phyloP scores from a whole-genome alignment of 2,329 filamentous ascomycete genomes.

The Talaromyces piceae region DNA sequence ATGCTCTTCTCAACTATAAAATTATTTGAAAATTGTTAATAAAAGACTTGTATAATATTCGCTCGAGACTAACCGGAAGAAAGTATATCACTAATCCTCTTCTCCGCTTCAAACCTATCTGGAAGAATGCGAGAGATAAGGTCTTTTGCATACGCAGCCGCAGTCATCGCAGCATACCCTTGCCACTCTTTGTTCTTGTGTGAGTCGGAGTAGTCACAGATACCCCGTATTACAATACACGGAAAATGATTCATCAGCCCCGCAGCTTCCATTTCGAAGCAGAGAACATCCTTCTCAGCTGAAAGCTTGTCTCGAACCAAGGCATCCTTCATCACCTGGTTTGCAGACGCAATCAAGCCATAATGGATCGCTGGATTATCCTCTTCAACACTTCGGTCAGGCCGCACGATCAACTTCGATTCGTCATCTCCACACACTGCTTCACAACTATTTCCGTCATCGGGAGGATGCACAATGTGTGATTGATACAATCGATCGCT shows the following conservation, averaged over 20 bases:
- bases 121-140: conserved; percentile 10
- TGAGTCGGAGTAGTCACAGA: conserved; percentile 35
- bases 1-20: background rate
- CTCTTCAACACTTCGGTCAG: conserved; percentile 4
- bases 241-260: conserved; percentile 26
- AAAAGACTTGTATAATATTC: background rate
- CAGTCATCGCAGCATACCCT: conserved; percentile 22
- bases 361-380: conserved; percentile 10
- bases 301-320: conserved; percentile 6
- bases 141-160: conserved; percentile 21
- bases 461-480: conserved; percentile 4
- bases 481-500: conserved; percentile 7
- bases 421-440: background rate
- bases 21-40: too few species aligned
- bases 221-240: conserved; percentile 33
- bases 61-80: conserved; percentile 1
- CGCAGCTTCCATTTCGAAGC: conserved; percentile 26
- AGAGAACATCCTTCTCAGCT: conserved; percentile 13
- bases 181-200: conserved; percentile 24
- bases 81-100: conserved; percentile 29
- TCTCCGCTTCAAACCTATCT: conserved; percentile 18
- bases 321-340: conserved; percentile 14
- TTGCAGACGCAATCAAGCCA: conserved; percentile 14
- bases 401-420: background rate
- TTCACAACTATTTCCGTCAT: conserved; percentile 1